These are phyloP conservation scores for Multifurca ochricompacta DNA, from an alignment of 768 basidiomycete genomes.

Conservation along the genomic window DNA sequence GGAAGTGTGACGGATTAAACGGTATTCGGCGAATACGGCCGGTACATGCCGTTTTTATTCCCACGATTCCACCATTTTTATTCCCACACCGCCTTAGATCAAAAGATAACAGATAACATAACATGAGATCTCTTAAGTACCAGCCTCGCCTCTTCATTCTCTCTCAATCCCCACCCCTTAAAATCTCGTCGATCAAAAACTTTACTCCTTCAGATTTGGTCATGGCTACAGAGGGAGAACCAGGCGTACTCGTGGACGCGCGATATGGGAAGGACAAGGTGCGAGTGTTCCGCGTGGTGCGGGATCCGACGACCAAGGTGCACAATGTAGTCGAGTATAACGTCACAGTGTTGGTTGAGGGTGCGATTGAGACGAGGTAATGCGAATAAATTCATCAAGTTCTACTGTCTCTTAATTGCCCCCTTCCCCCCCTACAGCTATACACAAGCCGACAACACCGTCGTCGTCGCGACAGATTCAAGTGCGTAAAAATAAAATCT, in stretches of 20 bases:
- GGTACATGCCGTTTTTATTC: no score
- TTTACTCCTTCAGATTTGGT: not conserved
- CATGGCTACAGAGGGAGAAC: not conserved
- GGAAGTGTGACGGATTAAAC: no score
- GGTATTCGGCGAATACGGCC: no score
- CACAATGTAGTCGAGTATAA: constrained; percentile 83
- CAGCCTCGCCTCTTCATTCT: no score
- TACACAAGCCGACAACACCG: constrained; percentile 81
- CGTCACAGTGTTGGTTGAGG: constrained; percentile 73
- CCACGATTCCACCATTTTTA: no score
- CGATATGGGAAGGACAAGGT: constrained; percentile 88
- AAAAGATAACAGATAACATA: no score
- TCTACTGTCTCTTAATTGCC: no score
- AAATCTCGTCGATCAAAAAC: no score
- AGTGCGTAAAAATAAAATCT: constrained; percentile 22
- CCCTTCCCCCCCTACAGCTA: constrained; percentile 40
- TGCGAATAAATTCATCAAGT: no score
- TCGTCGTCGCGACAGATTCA: constrained; percentile 88
- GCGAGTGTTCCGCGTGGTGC: constrained; percentile 77
- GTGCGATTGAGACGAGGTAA: constrained; percentile 73
- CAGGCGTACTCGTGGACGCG: constrained; percentile 36
- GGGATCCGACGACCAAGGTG: constrained; percentile 42
- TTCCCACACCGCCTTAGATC: no score
- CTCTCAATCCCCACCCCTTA: no score
- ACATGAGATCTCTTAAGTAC: no score